Evolutionary conservation across 495 filamentous ascomycete species (phyloP), one percentile per base, ranked within the genome.

Genomic region (Penicillium mononematosum): DNA sequence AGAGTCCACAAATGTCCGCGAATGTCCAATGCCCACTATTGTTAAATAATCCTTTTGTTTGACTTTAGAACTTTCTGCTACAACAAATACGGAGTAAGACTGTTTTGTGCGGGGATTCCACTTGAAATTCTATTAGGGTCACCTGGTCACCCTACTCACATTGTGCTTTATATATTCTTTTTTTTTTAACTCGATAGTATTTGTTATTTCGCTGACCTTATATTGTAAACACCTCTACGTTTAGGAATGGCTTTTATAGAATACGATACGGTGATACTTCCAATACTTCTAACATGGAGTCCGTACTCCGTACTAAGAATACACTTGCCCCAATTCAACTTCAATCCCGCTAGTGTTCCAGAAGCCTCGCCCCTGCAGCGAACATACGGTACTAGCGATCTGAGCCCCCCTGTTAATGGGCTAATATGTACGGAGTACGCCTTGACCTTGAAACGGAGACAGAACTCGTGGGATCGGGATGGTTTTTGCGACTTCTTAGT

Each of bases 321-420:
- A 34, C 31, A 19, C 6, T n/a, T 17, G 32, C 10, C 20, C 14
- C 16, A 39, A 27, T 44, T 20, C 9, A 25, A 25, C 24, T 25
- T 25, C 24, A 10, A 14, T n/a, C 20, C 52, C 51, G 34, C 55
- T 66, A 57, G 48, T 46, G 54, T 61, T 61, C 59, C 59, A 63
- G 53, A 62, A 68, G 47, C 29, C 41, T 45, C 36, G 39, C 62
- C 63, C 63, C 63, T 66, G 59, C 57, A 57, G 46, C 25, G 11
- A 32, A 25, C 43, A 25, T 27, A 32, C 7, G 9, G 24, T n/a
- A 16, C 20, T 20, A 27, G 27, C 39, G 27, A 39, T 57, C 55
- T 38, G 36, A 43, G 54, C n/a, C 34, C 54, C 54, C 32, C 54
- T 31, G 39, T 38, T 5, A 34, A 55, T 27, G 32, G 20, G 25